Percentiles rank a stretch among this genome's conserved stretches.
phyloP scores from a whole-genome alignment of 768 basidiomycete genomes.

The Termitomyces sp. region DNA sequence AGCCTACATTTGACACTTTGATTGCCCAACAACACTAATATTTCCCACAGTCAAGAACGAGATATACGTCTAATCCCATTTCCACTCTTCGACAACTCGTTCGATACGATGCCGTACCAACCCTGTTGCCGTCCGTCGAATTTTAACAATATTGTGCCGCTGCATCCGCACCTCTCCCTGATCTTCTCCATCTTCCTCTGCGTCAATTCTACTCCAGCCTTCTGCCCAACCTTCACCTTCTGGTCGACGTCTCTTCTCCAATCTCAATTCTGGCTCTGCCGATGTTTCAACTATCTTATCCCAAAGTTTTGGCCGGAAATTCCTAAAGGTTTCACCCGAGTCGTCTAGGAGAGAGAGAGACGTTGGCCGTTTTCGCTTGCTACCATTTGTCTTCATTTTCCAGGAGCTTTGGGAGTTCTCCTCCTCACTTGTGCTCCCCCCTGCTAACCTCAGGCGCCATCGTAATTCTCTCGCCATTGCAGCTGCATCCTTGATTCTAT shows the following conservation, averaged over 20 bases:
- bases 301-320: conserved; percentile 70
- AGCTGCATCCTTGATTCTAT: conserved; percentile 77
- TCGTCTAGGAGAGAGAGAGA: conserved; percentile 17
- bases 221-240: conserved; percentile 38
- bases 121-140: conserved; percentile 49
- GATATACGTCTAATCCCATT: conserved; percentile 31
- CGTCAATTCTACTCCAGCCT: conserved; percentile 33
- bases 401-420: conserved; percentile 34
- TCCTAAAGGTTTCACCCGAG: conserved; percentile 37
- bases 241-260: conserved; percentile 33
- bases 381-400: conserved; percentile 21
- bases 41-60: conserved; percentile 14
- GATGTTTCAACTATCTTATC: conserved; percentile 42
- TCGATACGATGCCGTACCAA: conserved; percentile 71
- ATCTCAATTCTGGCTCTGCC: conserved; percentile 33
- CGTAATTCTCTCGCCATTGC: conserved; percentile 79
- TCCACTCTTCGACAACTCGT: conserved; percentile 64
- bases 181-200: conserved; percentile 22
- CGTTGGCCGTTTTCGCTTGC: conserved; percentile 36
- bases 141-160: conserved; percentile 48
- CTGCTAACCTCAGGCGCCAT: conserved; percentile 69
- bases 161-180: conserved; percentile 37
- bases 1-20: background rate
- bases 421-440: conserved; percentile 63
- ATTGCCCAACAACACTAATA: conserved; percentile 2